Evolutionary conservation across 129 eudicot species (phyloP), one percentile per base, ranked within the genome.

Genomic region (Lactuca saligna): DNA sequence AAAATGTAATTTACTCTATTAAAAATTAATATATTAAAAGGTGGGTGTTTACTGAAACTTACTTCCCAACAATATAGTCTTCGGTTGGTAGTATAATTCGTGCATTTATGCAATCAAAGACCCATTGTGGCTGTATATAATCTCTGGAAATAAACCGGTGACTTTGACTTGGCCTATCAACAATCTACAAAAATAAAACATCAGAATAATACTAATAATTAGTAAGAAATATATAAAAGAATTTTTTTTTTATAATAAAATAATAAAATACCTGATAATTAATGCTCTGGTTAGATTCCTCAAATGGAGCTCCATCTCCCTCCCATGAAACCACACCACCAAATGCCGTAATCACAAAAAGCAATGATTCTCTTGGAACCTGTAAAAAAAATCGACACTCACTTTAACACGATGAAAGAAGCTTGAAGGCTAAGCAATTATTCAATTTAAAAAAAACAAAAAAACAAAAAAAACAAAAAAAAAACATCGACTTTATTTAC

Each of bases 91-190:
- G 74, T 35, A 88, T 61, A 49, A 91, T 78, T 2, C 87, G 87
- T n/a, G 96, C 84, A 72, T 91, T 91, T 37, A 91, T 81, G 81
- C 89, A 86, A 70, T 91, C 98, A 69, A 77, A 91, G n/a, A 88
- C 69, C 96, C 96, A 91, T 79, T 91, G 97, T 14, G 97, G 96
- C 75, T 91, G 96, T 51, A 91, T 66, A 79, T 91, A 88, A 44
- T 86, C 96, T 61, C 97, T 66, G 33, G 96, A 88, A 57, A 86
- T 91, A 68, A 78, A 82, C 73, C 68, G 71, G 63, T 79, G 93
- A 33, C 84, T 85, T 78, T 85, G 94, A 12, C 86, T 78, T 44
- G 97, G 94, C 68, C 97, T 83, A 69, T 91, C 97, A 54, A 91
- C 96, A 82, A 91, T 78, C 97, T 91, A 88, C 74, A 81, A 13